Evolutionary conservation across 2,329 filamentous ascomycete genomes (phyloP), one percentile per base, ranked within the genome.

Genomic region (Cordyceps pruinosa): DNA sequence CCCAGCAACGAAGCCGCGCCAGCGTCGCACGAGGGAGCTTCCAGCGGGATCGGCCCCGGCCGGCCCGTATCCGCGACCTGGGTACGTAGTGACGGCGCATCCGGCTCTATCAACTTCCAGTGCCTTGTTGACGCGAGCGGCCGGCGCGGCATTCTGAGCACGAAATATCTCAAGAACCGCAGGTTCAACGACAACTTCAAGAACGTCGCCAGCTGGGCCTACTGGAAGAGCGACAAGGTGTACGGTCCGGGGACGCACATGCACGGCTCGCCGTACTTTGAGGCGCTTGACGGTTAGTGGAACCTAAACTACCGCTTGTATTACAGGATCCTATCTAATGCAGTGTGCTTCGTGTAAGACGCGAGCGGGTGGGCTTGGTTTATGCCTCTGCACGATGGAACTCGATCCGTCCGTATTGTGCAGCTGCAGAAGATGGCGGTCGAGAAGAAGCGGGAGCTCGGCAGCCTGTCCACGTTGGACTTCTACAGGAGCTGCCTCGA

Each of bases 101-200:
- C 64, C 9, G 77, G 77, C 13, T 62, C 56, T 1, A 75, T 80
- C 53, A 63, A 57, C 1, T 79, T 79, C 58, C 65, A 79, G 5
- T 80, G 78, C 56, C 46, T 81, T 19, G 63, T 81, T 1, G 77
- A 81, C 63, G 78, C 77, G 0, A 75, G 69, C 51, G 78, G 78
- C 3, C 69, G 78, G 13, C 60, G 58, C 1, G 77, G 77, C 3
- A 49, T 81, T 3, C 21, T 80, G 12, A 72, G 66, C 49, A 80
- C 75, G 21, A 77, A 77, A 60, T 79, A 80, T 60, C 56, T 76
- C 25, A 78, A 77, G 65, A 77, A 77, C 60, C 72, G 78, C 1
- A 67, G 64, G 4, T 75, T 68, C 61, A 81, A 80, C 62, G 60
- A 75, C 39, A 73, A 69, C 0, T 66, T 80, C 21, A 79, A 79